phyloP scores from a whole-genome alignment of 139 green algal species.

The Chlorella sp. region DNA sequence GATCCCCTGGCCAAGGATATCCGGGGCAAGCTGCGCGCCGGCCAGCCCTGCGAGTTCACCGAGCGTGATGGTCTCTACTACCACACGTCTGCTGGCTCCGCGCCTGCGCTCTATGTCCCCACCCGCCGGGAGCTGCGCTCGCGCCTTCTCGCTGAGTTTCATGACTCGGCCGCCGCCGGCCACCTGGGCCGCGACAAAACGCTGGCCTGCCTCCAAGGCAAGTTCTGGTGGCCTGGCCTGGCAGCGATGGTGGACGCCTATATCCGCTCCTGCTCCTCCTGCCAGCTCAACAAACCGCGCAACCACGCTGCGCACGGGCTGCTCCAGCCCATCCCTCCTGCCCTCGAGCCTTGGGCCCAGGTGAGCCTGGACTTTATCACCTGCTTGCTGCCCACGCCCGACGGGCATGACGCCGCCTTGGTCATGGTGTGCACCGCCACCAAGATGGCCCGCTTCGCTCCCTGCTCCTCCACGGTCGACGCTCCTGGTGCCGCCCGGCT shows the following conservation, averaged over 20 bases:
- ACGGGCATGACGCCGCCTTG: conserved; percentile 44
- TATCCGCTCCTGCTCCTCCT: conserved; percentile 35
- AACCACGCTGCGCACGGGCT: not conserved
- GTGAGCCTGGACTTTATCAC: conserved; percentile 35
- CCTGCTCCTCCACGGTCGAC: conserved; percentile 5
- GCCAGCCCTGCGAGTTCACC: no score
- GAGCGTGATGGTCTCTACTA: no score
- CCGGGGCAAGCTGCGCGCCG: no score
- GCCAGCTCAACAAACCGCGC: conserved; percentile 37
- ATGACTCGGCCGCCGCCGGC: not conserved
- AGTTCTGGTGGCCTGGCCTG: conserved; percentile 36
- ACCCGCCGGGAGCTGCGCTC: conserved; percentile 5
- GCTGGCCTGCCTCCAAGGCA: no score
- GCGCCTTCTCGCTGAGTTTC: not conserved
- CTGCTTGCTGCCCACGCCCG: not conserved
- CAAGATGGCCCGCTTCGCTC: conserved; percentile 23
- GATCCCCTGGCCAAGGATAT: no score
- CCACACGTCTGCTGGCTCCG: no score
- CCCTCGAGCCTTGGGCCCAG: conserved; percentile 14
- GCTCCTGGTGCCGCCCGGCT: conserved; percentile 6
- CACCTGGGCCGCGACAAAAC: not conserved
- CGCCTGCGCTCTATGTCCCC: not conserved
- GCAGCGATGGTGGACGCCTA: not conserved
- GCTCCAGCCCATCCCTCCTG: conserved; percentile 27
- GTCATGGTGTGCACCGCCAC: conserved; percentile 23